Conservation (phyloP, 805 yeast genomes). For the Wickerhamiella shivajii region DNA sequence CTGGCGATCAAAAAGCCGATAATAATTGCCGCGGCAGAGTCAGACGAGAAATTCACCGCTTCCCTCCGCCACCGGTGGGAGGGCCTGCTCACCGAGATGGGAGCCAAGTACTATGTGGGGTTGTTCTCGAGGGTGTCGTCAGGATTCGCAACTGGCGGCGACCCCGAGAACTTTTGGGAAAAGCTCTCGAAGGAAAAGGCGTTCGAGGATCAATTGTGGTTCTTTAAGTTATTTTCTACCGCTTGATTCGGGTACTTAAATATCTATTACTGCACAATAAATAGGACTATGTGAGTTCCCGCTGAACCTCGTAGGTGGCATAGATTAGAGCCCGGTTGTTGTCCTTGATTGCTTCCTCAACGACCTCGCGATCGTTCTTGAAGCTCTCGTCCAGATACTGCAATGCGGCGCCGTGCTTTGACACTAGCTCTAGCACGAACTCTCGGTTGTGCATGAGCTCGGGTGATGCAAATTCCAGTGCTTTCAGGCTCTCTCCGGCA, state of each 20-base stretch:
- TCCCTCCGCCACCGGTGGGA: slow-evolving; percentile 54
- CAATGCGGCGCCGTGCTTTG: slow-evolving; percentile 5
- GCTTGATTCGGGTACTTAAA: too few species aligned
- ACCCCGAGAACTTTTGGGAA: slow-evolving; percentile 35
- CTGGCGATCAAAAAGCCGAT: slow-evolving; percentile 47
- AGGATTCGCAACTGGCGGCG: slow-evolving; percentile 76
- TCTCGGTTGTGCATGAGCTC: too few species aligned
- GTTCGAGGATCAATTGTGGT: slow-evolving; percentile 29
- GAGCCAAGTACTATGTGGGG: slow-evolving; percentile 44
- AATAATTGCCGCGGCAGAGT: slow-evolving; percentile 60
- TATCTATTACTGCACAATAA: too few species aligned
- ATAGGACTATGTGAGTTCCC: too few species aligned
- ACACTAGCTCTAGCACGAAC: too few species aligned
- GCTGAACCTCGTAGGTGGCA: too few species aligned
- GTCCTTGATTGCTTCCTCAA: slow-evolving; percentile 8
- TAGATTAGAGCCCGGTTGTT: too few species aligned
- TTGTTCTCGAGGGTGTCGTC: slow-evolving; percentile 51
- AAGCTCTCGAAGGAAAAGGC: slow-evolving; percentile 57
- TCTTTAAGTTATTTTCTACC: slow-evolving; percentile 14
- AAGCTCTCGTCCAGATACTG: slow-evolving; percentile 6
- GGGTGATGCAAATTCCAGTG: too few species aligned
- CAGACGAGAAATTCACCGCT: slow-evolving; percentile 46
- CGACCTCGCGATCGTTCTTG: slow-evolving; percentile 6
- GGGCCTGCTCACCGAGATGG: slow-evolving; percentile 37
- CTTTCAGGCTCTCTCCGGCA: too few species aligned